A percentile compares a stretch with the other conserved stretches of the same genome.
Conservation (phyloP, 2,329 filamentous ascomycete genomes). For the Diaporthe aspalathi region DNA sequence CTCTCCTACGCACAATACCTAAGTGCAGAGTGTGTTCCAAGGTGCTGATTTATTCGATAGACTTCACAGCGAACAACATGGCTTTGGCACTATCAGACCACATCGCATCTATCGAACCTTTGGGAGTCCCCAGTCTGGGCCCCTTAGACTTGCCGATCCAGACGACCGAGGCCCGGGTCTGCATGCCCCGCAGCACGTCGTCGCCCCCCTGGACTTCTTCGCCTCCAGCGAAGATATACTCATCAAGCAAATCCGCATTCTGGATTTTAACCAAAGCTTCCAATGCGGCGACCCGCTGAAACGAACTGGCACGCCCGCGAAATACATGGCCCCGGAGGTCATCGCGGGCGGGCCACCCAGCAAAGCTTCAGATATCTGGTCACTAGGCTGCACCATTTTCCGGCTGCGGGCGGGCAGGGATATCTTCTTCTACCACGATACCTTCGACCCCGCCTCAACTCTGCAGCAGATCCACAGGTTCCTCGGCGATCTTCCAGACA, state of each 20-base stretch:
- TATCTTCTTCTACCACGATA: background rate
- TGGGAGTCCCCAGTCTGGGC: background rate
- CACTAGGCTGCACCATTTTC: background rate
- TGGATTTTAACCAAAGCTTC: background rate
- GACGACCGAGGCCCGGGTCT: background rate
- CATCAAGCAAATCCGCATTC: background rate
- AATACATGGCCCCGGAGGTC: slow-evolving; percentile 9
- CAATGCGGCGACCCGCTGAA: background rate
- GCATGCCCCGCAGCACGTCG: background rate
- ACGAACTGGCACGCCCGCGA: background rate
- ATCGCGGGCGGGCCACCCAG: background rate
- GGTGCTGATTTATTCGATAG: background rate
- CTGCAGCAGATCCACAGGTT: slow-evolving; percentile 5
- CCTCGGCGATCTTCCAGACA: slow-evolving; percentile 3
- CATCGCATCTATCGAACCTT: background rate
- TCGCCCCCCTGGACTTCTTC: background rate
- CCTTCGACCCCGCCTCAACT: background rate
- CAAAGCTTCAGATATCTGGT: slow-evolving; percentile 9
- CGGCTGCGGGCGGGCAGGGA: background rate
- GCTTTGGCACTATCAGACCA: background rate
- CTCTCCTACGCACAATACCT: background rate
- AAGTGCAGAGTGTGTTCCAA: background rate
- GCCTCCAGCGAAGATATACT: background rate
- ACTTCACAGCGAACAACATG: background rate
- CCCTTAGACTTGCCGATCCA: background rate